These are phyloP conservation scores for Collybia sordida DNA, from an alignment of 768 basidiomycete genomes.

Conservation along the genomic window DNA sequence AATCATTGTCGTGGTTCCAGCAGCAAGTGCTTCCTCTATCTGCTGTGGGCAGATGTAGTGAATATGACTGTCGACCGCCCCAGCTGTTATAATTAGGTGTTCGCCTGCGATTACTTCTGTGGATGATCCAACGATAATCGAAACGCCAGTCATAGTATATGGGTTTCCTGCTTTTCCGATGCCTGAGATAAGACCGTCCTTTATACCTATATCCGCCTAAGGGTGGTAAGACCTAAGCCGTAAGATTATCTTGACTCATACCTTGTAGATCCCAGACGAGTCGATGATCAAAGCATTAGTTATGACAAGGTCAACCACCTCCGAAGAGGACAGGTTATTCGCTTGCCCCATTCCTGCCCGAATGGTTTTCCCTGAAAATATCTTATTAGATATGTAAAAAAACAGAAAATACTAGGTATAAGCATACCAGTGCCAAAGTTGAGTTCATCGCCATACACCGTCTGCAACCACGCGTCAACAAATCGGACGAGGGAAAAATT, in stretches of 20 bases:
- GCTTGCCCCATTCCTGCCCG: conserved; percentile 98
- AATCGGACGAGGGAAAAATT: neutral
- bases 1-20: conserved; percentile 90
- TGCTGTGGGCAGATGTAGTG: conserved; percentile 97
- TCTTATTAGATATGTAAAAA: neutral
- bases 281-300: conserved; percentile 95
- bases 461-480: conserved; percentile 36
- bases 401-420: neutral
- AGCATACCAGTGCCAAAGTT: conserved; percentile 91
- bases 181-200: conserved; percentile 74
- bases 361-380: conserved; percentile 74
- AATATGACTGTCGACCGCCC: conserved; percentile 87
- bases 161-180: conserved; percentile 99
- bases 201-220: conserved; percentile 94
- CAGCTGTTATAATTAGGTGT: conserved; percentile 90
- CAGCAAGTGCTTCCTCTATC: conserved; percentile 79
- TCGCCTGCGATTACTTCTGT: conserved; percentile 98
- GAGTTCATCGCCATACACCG: conserved; percentile 92
- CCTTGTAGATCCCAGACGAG: conserved; percentile 96
- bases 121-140: conserved; percentile 81
- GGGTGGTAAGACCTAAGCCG: neutral
- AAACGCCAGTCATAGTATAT: conserved; percentile 82
- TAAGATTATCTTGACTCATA: conserved; percentile 19
- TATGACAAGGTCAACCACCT: conserved; percentile 88
- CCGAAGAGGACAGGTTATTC: conserved; percentile 61